Evolutionary conservation across 257 asterid genomes (phyloP), one percentile per base, ranked within the genome.

Genomic region (Paulownia fortunei): DNA sequence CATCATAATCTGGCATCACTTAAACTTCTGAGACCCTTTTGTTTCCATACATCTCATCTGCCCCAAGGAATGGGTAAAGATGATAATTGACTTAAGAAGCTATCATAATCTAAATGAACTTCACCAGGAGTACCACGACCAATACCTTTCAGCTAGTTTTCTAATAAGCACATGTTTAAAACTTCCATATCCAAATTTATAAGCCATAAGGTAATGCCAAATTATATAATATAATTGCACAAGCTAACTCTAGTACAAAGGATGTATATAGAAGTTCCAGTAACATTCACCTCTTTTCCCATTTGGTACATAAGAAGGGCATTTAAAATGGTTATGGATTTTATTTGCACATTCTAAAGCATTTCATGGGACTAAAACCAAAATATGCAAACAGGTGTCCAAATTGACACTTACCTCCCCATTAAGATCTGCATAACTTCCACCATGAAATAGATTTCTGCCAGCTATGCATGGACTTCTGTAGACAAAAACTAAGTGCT

Each of bases 401-500:
- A 46, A 61, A 64, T 52, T 10, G 34, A 21, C 8, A 68, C 80
- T 79, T 79, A 88, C 97, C 90, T 84, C 79, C 26, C 0, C 49
- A 36, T n/a, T 51, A 34, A 78, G 51, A 69, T 81, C 87, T 30
- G 62, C 19, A 26, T 13, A 18, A 64, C 67, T 76, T 54, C 85
- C 88, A 68, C 78, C 80, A 18, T 67, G 66, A 77, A 91, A 92
- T 76, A 91, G 66, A 51, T 76, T 87, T 83, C 84, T 80, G 42
- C 78, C 76, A 75, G 89, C 85, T 71, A 61, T 79, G 73, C 77
- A 74, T 16, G 85, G 78, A 72, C 83, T 81, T 90, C 99, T 91
- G 85, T 52, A 70, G 61, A 80, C 55, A 16, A 78, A 46, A 52
- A 69, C 66, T 23, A 51, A 73, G 34, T 67, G 75, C 61, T 77